Percentiles rank a stretch among this genome's conserved stretches.
Evolutionary conservation across 2,329 filamentous ascomycete species (phyloP).

Genomic region (Akanthomyces dipterigenus): DNA sequence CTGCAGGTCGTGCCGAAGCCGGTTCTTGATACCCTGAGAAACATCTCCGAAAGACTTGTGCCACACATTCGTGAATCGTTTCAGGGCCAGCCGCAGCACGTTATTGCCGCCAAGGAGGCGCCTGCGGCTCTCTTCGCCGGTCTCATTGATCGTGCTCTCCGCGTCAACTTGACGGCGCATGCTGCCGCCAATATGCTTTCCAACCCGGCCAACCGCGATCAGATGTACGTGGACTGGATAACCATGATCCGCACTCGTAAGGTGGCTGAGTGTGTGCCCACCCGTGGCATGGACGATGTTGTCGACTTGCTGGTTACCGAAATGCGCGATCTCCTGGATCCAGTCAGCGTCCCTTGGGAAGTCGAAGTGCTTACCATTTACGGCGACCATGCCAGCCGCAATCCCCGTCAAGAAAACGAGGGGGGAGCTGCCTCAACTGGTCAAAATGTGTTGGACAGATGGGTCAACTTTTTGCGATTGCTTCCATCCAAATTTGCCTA

Average conservation of each 20-base stretch:
- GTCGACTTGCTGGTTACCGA: constrained; percentile 58
- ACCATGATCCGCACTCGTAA: constrained; percentile 57
- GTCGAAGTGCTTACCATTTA: constrained; percentile 56
- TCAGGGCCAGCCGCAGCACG: constrained; percentile 75
- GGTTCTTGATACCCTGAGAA: constrained; percentile 79
- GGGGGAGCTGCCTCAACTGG: constrained; percentile 28
- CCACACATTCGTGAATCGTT: constrained; percentile 79
- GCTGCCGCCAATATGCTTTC: constrained; percentile 90
- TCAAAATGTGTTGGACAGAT: constrained; percentile 69
- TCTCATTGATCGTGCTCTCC: constrained; percentile 76
- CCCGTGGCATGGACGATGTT: constrained; percentile 59
- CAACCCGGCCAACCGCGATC: constrained; percentile 79
- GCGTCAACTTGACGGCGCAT: constrained; percentile 90
- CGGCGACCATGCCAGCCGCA: constrained; percentile 47
- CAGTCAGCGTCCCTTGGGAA: constrained; percentile 59
- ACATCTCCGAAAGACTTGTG: constrained; percentile 76
- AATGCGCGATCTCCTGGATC: constrained; percentile 64
- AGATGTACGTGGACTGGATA: constrained; percentile 94
- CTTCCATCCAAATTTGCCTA: constrained; percentile 68
- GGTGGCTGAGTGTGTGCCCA: constrained; percentile 56
- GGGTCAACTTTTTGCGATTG: constrained; percentile 64
- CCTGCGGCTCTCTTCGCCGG: constrained; percentile 85
- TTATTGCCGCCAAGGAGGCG: constrained; percentile 78
- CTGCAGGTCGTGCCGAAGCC: constrained; percentile 85
- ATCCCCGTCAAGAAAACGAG: constrained; percentile 30